These are phyloP conservation scores for Luvunga scandens DNA, from an alignment of 345 rosid genomes.

Conservation along the genomic window DNA sequence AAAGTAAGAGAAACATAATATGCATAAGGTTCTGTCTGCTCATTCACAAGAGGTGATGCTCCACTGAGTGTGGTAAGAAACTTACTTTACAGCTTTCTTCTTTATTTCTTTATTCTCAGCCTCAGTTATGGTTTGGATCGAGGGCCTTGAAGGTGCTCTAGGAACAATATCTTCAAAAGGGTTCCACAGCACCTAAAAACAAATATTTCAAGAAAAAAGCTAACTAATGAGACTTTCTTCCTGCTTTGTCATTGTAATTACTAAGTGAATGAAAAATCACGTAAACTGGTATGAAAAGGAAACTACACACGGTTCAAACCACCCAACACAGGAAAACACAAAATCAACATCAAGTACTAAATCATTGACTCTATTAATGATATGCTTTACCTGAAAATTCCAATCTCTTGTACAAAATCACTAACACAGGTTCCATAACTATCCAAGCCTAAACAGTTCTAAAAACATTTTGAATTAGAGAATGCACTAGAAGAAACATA, in stretches of 20 bases:
- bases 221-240: not conserved
- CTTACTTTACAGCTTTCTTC: conserved; percentile 82
- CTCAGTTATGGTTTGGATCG: conserved; percentile 32
- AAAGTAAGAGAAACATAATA: conserved; percentile 3
- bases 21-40: not conserved
- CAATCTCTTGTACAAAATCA: not conserved
- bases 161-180: conserved; percentile 96
- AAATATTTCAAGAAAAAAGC: conserved; percentile 6
- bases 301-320: not conserved
- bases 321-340: not conserved
- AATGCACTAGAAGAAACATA: conserved; percentile 16
- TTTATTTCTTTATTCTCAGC: conserved; percentile 51
- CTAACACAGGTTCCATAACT: not conserved
- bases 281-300: not conserved
- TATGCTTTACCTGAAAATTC: not conserved
- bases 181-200: conserved; percentile 78
- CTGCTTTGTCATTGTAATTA: not conserved
- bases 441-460: not conserved
- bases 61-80: not conserved
- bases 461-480: not conserved
- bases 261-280: not conserved
- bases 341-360: not conserved
- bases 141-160: conserved; percentile 40
- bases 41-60: conserved; percentile 3
- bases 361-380: not conserved